Conservation (phyloP, 148 eudicot species). For the Rhododendron mucronatum region DNA sequence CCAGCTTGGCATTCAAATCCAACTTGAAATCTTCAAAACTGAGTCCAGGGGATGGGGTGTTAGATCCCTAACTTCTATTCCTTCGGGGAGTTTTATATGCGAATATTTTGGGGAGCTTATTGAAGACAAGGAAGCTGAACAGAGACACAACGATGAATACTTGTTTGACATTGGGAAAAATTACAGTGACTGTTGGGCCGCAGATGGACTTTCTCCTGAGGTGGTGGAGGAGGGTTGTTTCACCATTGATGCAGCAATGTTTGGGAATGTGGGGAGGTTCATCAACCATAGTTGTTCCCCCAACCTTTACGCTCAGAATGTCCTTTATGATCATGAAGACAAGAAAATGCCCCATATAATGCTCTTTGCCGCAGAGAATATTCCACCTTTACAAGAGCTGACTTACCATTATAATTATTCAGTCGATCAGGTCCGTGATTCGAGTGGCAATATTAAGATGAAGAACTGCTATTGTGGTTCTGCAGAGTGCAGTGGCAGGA, state of each 20-base stretch:
- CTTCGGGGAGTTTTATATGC: slow-evolving; percentile 88
- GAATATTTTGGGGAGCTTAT: slow-evolving; percentile 90
- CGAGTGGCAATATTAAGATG: slow-evolving; percentile 58
- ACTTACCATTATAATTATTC: slow-evolving; percentile 78
- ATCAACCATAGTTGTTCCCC: slow-evolving; percentile 94
- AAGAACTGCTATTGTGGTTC: slow-evolving; percentile 87
- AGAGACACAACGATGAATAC: slow-evolving; percentile 67
- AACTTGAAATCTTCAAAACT: slow-evolving; percentile 88
- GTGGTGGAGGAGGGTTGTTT: slow-evolving; percentile 55
- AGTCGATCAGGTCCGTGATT: slow-evolving; percentile 59
- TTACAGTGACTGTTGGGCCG: slow-evolving; percentile 39
- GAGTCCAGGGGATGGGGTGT: slow-evolving; percentile 88
- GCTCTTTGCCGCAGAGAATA: slow-evolving; percentile 87
- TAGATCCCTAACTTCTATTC: slow-evolving; percentile 58
- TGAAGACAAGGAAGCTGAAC: slow-evolving; percentile 81
- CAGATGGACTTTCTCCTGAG: slow-evolving; percentile 30
- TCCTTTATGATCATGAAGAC: slow-evolving; percentile 78
- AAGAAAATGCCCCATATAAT: slow-evolving; percentile 82
- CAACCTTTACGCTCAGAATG: slow-evolving; percentile 85
- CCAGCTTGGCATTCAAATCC: slow-evolving; percentile 68
- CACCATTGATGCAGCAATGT: slow-evolving; percentile 70
- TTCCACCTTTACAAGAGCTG: slow-evolving; percentile 82
- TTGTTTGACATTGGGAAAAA: slow-evolving; percentile 85
- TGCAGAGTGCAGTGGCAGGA: slow-evolving; percentile 68
- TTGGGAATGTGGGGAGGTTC: slow-evolving; percentile 81